A percentile compares a stretch with the other conserved stretches of the same genome.
These are phyloP conservation scores for Myrica gale DNA, from an alignment of 306 rosid species.

Conservation along the genomic window DNA sequence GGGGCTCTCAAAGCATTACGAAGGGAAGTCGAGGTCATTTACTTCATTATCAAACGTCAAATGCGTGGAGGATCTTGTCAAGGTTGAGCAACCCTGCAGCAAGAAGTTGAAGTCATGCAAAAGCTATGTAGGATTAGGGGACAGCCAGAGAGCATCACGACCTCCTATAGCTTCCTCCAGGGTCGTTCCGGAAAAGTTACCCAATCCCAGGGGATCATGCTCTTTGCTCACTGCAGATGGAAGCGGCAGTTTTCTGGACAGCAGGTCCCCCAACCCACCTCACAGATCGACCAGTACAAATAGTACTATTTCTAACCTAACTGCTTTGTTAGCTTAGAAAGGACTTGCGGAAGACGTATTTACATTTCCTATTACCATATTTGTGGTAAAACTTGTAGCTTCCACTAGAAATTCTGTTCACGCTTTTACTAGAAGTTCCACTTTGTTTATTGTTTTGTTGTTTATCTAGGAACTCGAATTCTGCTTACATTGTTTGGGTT, in stretches of 20 bases:
- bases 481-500: not conserved
- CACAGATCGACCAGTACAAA: slow-evolving; percentile 32
- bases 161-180: slow-evolving; percentile 1
- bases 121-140: slow-evolving; percentile 28
- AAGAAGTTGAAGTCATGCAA: slow-evolving; percentile 41
- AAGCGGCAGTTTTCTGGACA: slow-evolving; percentile 21
- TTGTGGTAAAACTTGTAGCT: too few relatives aligned
- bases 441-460: not conserved
- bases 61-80: slow-evolving; percentile 47
- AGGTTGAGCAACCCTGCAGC: slow-evolving; percentile 42
- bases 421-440: too few relatives aligned
- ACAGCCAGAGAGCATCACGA: slow-evolving; percentile 2
- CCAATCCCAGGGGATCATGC: slow-evolving; percentile 35
- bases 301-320: slow-evolving; percentile 25
- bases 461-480: not conserved
- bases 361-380: not conserved
- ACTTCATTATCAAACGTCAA: slow-evolving; percentile 40
- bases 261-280: slow-evolving; percentile 37
- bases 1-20: slow-evolving; percentile 47
- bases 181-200: slow-evolving; percentile 22
- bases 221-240: slow-evolving; percentile 28
- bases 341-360: not conserved
- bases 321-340: slow-evolving; percentile 35
- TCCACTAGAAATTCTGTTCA: too few relatives aligned
- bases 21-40: slow-evolving; percentile 52